Evolutionary conservation across 495 filamentous ascomycete genomes (phyloP).

Genomic region (Neurospora cerealis): DNA sequence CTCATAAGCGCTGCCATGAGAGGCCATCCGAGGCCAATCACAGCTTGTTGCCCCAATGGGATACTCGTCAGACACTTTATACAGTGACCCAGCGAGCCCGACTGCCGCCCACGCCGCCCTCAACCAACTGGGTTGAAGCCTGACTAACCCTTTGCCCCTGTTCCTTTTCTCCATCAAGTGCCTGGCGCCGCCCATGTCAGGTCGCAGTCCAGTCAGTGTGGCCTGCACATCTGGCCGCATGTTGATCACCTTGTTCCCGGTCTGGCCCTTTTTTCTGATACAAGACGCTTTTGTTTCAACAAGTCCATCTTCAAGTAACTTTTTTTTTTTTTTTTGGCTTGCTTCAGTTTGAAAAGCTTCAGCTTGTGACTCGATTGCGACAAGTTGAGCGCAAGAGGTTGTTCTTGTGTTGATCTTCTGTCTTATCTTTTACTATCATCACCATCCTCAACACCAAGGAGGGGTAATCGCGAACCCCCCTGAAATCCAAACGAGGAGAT

Average conservation of each 20-base stretch:
- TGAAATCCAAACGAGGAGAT: background rate
- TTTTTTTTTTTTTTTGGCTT: background rate
- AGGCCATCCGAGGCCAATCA: constrained; percentile 21
- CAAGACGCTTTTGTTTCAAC: constrained; percentile 6
- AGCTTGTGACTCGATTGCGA: background rate
- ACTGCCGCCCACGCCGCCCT: constrained; percentile 12
- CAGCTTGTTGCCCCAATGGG: constrained; percentile 4
- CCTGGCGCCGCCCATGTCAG: background rate
- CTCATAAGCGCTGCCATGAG: constrained; percentile 18
- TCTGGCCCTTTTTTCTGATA: constrained; percentile 6
- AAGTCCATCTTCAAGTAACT: background rate
- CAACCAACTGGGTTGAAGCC: background rate
- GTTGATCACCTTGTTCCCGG: constrained; percentile 19
- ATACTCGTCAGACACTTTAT: background rate
- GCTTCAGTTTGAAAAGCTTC: background rate
- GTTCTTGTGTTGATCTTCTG: background rate
- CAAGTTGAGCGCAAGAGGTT: background rate
- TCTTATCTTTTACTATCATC: background rate
- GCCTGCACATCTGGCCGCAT: constrained; percentile 30
- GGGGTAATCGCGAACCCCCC: background rate
- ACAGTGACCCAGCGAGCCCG: background rate
- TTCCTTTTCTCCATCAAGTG: background rate
- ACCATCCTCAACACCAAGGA: constrained; percentile 2
- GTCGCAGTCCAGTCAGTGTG: constrained; percentile 4
- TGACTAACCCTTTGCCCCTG: background rate